These are phyloP conservation scores for Alternaria alternata DNA, from an alignment of 2,329 filamentous ascomycete genomes.

Conservation along the genomic window DNA sequence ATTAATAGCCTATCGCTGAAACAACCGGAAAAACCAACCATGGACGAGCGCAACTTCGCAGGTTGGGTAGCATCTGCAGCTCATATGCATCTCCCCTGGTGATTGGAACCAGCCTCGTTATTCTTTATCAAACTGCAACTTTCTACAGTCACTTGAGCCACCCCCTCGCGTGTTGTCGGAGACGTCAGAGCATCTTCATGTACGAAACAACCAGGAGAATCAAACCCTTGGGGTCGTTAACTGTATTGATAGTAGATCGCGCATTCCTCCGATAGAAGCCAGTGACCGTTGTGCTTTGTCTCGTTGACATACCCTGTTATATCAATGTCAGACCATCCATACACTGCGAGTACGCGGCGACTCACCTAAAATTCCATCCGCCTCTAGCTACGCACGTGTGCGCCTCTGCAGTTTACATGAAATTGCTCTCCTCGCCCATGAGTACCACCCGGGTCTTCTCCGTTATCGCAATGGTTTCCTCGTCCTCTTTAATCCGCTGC, in stretches of 20 bases:
- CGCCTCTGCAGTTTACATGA: neutral
- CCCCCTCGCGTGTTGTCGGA: neutral
- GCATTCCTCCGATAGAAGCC: slow-evolving; percentile 2
- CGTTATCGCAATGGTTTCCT: slow-evolving; percentile 28
- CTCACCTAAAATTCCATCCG: neutral
- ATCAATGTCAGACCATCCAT: neutral
- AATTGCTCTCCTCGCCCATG: slow-evolving; percentile 15
- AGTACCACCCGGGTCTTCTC: slow-evolving; percentile 23
- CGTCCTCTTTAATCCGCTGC: slow-evolving; percentile 29
- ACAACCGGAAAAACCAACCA: neutral
- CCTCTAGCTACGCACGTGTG: neutral
- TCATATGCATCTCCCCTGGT: neutral
- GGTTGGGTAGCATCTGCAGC: neutral
- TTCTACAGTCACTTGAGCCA: neutral
- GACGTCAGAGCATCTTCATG: neutral
- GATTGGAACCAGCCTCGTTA: neutral
- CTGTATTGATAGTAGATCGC: neutral
- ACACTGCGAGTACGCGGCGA: neutral
- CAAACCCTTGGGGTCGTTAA: neutral
- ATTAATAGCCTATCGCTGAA: neutral
- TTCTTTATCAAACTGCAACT: neutral
- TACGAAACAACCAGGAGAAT: neutral
- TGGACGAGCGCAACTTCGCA: neutral
- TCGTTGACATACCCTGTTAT: neutral
- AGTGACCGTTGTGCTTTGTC: slow-evolving; percentile 23